A percentile compares a stretch with the other conserved stretches of the same genome.
These are phyloP conservation scores for Acacia pycnantha DNA, from an alignment of 331 rosid genomes.

Conservation along the genomic window DNA sequence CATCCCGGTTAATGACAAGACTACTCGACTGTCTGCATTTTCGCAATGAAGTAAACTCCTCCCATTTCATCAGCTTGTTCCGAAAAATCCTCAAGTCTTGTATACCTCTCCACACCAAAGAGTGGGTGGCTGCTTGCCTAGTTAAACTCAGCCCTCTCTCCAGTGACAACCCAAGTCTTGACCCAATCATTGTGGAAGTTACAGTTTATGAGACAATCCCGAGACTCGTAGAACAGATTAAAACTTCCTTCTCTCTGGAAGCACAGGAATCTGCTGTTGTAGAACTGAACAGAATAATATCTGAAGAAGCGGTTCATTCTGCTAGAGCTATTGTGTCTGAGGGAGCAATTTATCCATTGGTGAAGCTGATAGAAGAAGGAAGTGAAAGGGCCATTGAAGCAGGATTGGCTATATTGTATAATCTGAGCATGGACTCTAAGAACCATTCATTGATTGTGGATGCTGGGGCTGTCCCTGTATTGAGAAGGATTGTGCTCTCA, in stretches of 20 bases:
- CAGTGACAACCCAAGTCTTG: slow-evolving; percentile 24
- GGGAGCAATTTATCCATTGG: slow-evolving; percentile 64
- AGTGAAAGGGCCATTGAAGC: slow-evolving; percentile 71
- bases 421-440: slow-evolving; percentile 79
- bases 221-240: slow-evolving; percentile 70
- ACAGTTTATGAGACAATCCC: slow-evolving; percentile 80
- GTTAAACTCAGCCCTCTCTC: slow-evolving; percentile 69
- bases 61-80: slow-evolving; percentile 54
- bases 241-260: slow-evolving; percentile 54
- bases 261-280: slow-evolving; percentile 67
- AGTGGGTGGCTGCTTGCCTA: slow-evolving; percentile 84
- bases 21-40: slow-evolving; percentile 58
- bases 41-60: slow-evolving; percentile 41
- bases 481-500: slow-evolving; percentile 58
- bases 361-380: slow-evolving; percentile 76
- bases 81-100: slow-evolving; percentile 62
- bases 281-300: slow-evolving; percentile 77
- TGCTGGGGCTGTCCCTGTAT: slow-evolving; percentile 69
- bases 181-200: slow-evolving; percentile 71
- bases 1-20: slow-evolving; percentile 65
- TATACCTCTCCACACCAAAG: slow-evolving; percentile 66
- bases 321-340: slow-evolving; percentile 54
- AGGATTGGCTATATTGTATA: slow-evolving; percentile 61
- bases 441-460: slow-evolving; percentile 72
- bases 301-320: slow-evolving; percentile 73